Base-by-base conservation (phyloP, 768 basidiomycete genomes). In the Russula lepida region DNA sequence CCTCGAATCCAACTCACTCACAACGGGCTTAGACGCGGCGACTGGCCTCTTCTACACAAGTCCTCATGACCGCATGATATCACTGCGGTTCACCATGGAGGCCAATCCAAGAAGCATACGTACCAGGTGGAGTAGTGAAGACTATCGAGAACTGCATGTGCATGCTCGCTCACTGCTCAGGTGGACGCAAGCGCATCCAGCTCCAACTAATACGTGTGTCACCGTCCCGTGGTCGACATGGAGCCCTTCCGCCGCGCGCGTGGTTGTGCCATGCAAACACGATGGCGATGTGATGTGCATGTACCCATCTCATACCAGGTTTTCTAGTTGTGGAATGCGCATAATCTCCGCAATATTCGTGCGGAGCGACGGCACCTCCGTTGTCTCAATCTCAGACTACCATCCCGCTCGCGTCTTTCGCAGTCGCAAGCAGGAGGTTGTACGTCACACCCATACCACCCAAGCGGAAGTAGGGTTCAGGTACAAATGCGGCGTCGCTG, bases 171-270 rank as follows among this genome's bases (percentile, higher is more conserved):
- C 52, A 21, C 35, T 60, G 35, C 59, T 60, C 46, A 21, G 7
- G n/a, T 60, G 59, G 53, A 49, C 37, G 9, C 32, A 37, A 27
- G 12, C 9, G 25, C 59, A 60, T 35, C 59, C 59, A 1, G 53
- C 59, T 17, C 59, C 59, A 33, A 46, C 47, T 6, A 43, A 55
- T 44, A 37, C 54, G 17, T 55, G 59, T 35, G 59, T 55, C 17
- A 28, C 48, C 28, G 35, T 60, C 19, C 59, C 53, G 11, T 55
- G 59, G 53, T 54, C 53, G 6, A 28, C 17, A 9, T 60, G 53
- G 59, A 28, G 37, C 46, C 28, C 28, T 30, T 37, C 46, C 4
- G 59, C 46, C 21, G 46, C 53, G 11, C 59, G 53, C 6, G 37
- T 55, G 15, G 37, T 54, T 46, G 46, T 3, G 13, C 51, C 43